Conservation (phyloP, 2,329 filamentous ascomycete species). For the Epichloe amarillans region DNA sequence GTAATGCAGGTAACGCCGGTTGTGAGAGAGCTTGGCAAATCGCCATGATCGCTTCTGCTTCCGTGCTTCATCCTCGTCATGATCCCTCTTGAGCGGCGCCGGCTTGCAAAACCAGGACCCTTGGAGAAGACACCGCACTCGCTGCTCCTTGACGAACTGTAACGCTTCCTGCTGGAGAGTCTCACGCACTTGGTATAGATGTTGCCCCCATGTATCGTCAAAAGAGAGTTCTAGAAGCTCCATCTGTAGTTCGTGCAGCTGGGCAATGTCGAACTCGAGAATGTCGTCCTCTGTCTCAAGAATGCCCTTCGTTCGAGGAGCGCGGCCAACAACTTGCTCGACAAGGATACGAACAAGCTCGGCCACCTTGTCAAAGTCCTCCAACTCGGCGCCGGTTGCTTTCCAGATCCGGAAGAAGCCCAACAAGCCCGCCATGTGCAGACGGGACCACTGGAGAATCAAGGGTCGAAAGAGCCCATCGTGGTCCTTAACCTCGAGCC, state of each 20-base stretch:
- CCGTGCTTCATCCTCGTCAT: slow-evolving; percentile 13
- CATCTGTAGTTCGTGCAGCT: slow-evolving; percentile 81
- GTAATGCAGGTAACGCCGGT: slow-evolving; percentile 80
- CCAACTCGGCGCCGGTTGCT: slow-evolving; percentile 66
- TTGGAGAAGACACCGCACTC: slow-evolving; percentile 75
- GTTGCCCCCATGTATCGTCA: slow-evolving; percentile 86
- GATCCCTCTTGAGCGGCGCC: slow-evolving; percentile 24
- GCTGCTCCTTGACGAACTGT: slow-evolving; percentile 94
- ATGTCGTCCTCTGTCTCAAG: slow-evolving; percentile 83
- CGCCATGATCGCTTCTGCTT: slow-evolving; percentile 51
- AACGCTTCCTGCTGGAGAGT: slow-evolving; percentile 82
- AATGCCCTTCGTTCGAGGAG: slow-evolving; percentile 69
- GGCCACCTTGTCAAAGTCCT: slow-evolving; percentile 86
- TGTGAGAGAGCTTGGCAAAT: slow-evolving; percentile 81
- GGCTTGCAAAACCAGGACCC: slow-evolving; percentile 73
- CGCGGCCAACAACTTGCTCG: slow-evolving; percentile 77
- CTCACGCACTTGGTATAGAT: slow-evolving; percentile 80
- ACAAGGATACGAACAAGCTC: slow-evolving; percentile 83
- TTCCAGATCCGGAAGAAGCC: slow-evolving; percentile 92
- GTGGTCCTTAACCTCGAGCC: slow-evolving; percentile 63
- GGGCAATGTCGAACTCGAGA: slow-evolving; percentile 64
- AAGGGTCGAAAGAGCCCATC: slow-evolving; percentile 80
- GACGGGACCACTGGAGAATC: slow-evolving; percentile 79
- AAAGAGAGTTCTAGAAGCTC: slow-evolving; percentile 81
- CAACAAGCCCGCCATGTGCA: slow-evolving; percentile 76